phyloP scores from a whole-genome alignment of 768 basidiomycete species.

The Mycena floridula region DNA sequence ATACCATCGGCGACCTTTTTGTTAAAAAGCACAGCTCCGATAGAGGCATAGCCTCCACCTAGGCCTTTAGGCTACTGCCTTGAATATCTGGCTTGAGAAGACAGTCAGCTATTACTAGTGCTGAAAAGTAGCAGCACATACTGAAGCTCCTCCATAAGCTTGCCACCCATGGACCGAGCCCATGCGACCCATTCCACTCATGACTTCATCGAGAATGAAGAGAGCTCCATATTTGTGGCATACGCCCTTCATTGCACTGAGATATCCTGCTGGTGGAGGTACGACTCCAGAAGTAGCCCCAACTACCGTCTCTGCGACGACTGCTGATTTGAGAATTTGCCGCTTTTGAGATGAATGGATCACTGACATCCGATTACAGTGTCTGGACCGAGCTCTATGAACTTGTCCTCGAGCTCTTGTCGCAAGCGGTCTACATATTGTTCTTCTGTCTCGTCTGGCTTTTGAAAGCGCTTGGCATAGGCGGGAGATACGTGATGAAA shows the following conservation, averaged over 20 bases:
- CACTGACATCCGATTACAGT: conserved; percentile 72
- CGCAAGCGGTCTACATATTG: conserved; percentile 74
- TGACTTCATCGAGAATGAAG: conserved; percentile 87
- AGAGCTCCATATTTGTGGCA: conserved; percentile 73
- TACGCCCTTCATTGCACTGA: conserved; percentile 78
- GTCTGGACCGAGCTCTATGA: conserved; percentile 73
- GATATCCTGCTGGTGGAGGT: conserved; percentile 77
- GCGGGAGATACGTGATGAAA: conserved; percentile 90
- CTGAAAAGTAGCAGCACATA: conserved; percentile 18
- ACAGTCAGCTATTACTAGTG: too few species aligned
- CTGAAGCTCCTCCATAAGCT: conserved; percentile 61
- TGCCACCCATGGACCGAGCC: conserved; percentile 87
- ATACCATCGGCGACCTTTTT: conserved; percentile 67
- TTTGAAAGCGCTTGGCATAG: conserved; percentile 75
- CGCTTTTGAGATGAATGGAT: background rate
- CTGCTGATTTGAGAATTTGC: conserved; percentile 25
- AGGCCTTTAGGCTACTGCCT: conserved; percentile 64
- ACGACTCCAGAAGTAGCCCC: conserved; percentile 80
- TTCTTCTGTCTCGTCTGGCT: conserved; percentile 62
- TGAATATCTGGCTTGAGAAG: conserved; percentile 68
- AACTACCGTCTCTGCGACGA: conserved; percentile 82
- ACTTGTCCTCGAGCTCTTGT: conserved; percentile 81
- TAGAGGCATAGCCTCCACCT: conserved; percentile 49
- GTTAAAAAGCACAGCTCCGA: conserved; percentile 78
- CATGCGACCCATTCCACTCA: conserved; percentile 94